A percentile compares a stretch with the other conserved stretches of the same genome.
phyloP scores from a whole-genome alignment of 2,329 filamentous ascomycete genomes.

The Purpureocillium takamizusanense region DNA sequence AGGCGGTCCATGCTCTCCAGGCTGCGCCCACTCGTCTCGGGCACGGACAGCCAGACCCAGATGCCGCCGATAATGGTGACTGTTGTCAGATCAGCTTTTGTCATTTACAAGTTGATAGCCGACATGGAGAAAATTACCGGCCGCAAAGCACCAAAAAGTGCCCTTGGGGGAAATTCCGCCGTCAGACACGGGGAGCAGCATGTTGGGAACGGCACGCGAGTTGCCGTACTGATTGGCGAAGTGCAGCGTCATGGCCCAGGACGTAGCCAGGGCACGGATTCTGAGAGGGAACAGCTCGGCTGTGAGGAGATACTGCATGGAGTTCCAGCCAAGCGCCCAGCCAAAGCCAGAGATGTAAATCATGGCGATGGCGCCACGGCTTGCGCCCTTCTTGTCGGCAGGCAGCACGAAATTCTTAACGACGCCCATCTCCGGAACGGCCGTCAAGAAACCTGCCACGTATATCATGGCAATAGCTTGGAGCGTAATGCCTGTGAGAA shows the following conservation, averaged over 20 bases:
- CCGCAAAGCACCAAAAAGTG: slow-evolving; percentile 70
- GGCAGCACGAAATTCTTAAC: slow-evolving; percentile 39
- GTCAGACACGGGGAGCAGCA: slow-evolving; percentile 46
- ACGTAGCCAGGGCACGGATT: slow-evolving; percentile 62
- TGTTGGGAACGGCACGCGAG: slow-evolving; percentile 63
- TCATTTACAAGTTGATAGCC: no score
- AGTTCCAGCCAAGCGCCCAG: slow-evolving; percentile 67
- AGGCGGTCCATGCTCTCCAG: slow-evolving; percentile 64
- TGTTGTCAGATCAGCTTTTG: no score
- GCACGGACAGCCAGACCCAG: slow-evolving; percentile 66
- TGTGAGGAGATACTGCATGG: slow-evolving; percentile 70
- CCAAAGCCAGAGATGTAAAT: slow-evolving; percentile 62
- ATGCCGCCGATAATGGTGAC: slow-evolving; percentile 58
- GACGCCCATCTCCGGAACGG: slow-evolving; percentile 49
- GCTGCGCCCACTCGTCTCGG: slow-evolving; percentile 59
- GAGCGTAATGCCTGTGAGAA: slow-evolving; percentile 50
- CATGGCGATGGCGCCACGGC: slow-evolving; percentile 62
- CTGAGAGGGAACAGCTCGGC: slow-evolving; percentile 70
- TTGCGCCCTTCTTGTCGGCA: slow-evolving; percentile 40
- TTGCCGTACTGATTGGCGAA: slow-evolving; percentile 76
- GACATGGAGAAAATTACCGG: slow-evolving; percentile 8
- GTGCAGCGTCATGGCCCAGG: slow-evolving; percentile 68
- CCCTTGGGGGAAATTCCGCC: slow-evolving; percentile 50
- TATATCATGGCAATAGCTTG: slow-evolving; percentile 55
- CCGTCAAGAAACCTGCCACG: slow-evolving; percentile 50